A percentile compares a stretch with the other conserved stretches of the same genome.
Evolutionary conservation across 257 asterid genomes (phyloP).

Genomic region (Scutellaria barbata): DNA sequence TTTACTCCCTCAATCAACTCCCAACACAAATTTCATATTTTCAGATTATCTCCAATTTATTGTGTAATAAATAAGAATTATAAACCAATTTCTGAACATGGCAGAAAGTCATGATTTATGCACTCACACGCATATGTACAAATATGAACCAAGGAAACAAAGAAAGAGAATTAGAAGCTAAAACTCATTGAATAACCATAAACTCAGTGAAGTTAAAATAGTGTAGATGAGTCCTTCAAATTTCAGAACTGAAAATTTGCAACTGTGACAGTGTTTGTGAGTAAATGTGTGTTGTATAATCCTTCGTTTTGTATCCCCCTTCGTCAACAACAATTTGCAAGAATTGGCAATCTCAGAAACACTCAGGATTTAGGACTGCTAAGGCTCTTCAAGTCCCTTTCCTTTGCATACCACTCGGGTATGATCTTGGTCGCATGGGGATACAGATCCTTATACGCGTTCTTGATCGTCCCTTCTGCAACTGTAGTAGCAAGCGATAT

Average conservation of each 20-base stretch:
- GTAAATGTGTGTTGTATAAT: conserved; percentile 12
- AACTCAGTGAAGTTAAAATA: conserved; percentile 21
- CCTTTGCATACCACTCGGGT: conserved; percentile 74
- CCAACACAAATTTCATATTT: too few species aligned
- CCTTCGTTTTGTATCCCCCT: background rate
- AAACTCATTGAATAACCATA: background rate
- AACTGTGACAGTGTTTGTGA: background rate
- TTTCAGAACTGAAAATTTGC: conserved; percentile 14
- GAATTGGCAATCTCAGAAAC: background rate
- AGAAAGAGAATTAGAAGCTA: background rate
- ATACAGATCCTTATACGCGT: conserved; percentile 68
- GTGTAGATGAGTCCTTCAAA: conserved; percentile 15
- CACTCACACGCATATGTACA: too few species aligned
- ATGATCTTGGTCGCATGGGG: conserved; percentile 71
- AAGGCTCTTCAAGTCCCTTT: conserved; percentile 62
- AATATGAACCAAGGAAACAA: too few species aligned
- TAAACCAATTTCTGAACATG: too few species aligned
- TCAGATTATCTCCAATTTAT: too few species aligned
- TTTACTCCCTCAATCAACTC: too few species aligned
- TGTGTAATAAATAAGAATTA: too few species aligned
- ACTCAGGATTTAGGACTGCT: conserved; percentile 50
- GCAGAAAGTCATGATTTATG: too few species aligned
- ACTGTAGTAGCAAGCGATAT: conserved; percentile 75
- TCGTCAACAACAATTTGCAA: background rate
- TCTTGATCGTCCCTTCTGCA: conserved; percentile 85